Conservation (phyloP, 306 rosid genomes). For the Acmispon strigosus region DNA sequence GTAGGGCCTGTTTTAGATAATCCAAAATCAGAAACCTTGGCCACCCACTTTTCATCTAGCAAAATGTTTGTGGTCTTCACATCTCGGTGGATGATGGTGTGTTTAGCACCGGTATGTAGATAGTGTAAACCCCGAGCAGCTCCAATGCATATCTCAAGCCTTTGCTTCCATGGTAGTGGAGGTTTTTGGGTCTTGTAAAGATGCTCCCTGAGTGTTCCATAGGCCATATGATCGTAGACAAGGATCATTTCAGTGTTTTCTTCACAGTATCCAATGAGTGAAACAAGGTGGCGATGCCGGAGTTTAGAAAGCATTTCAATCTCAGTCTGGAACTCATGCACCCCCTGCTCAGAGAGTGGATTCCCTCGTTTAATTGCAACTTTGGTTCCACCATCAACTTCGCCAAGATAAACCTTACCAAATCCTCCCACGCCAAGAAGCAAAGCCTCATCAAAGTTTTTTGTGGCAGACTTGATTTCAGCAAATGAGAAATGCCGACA, state of each 20-base stretch:
- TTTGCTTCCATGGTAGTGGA: slow-evolving; percentile 97
- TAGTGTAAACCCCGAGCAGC: slow-evolving; percentile 98
- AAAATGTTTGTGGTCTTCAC: slow-evolving; percentile 98
- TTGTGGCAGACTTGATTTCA: slow-evolving; percentile 88
- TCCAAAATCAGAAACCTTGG: slow-evolving; percentile 97
- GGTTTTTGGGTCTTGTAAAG: slow-evolving; percentile 96
- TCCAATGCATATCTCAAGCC: slow-evolving; percentile 98
- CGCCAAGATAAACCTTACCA: slow-evolving; percentile 96
- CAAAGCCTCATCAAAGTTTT: slow-evolving; percentile 78
- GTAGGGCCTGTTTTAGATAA: slow-evolving; percentile 98
- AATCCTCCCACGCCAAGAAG: slow-evolving; percentile 99
- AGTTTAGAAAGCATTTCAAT: slow-evolving; percentile 99
- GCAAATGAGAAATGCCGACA: slow-evolving; percentile 98
- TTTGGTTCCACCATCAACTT: slow-evolving; percentile 67
- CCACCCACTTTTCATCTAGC: slow-evolving; percentile 96
- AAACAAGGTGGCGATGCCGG: slow-evolving; percentile 98
- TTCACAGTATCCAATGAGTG: slow-evolving; percentile 91
- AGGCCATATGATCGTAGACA: slow-evolving; percentile 91
- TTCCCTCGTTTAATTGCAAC: slow-evolving; percentile 99
- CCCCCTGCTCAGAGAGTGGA: slow-evolving; percentile 96
- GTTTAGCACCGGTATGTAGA: slow-evolving; percentile 96
- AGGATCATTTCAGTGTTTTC: slow-evolving; percentile 98
- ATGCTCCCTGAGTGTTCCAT: slow-evolving; percentile 95
- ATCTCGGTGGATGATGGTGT: slow-evolving; percentile 95
- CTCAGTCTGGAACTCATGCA: slow-evolving; percentile 97